These are phyloP conservation scores for Pleurotus platypus DNA, from an alignment of 768 basidiomycete genomes.

Conservation along the genomic window DNA sequence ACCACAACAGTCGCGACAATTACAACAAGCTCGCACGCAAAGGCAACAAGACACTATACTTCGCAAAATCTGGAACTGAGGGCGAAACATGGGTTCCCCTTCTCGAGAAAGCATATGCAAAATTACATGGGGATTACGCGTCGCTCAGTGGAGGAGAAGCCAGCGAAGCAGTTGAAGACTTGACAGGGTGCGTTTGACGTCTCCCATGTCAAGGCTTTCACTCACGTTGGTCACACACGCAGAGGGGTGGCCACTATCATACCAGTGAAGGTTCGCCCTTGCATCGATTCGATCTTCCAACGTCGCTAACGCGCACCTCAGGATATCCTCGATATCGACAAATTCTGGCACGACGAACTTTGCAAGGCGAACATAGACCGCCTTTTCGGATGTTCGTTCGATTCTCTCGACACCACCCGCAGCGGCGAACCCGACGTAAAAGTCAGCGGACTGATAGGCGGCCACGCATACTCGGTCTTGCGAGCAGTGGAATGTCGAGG, in stretches of 20 bases:
- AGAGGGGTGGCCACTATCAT: conserved; percentile 8
- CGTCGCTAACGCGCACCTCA: conserved; percentile 9
- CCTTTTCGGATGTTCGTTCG: conserved; percentile 46
- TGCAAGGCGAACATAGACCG: conserved; percentile 41
- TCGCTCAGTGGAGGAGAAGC: conserved; percentile 37
- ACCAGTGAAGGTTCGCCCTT: conserved; percentile 16
- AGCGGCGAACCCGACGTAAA: conserved; percentile 19
- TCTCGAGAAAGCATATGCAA: conserved; percentile 58
- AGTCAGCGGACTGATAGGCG: conserved; percentile 35
- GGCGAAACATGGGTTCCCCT: conserved; percentile 58
- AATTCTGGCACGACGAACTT: conserved; percentile 50
- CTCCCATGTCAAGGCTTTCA: not conserved
- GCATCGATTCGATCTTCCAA: not conserved
- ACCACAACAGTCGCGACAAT: conserved; percentile 45
- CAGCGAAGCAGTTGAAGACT: conserved; percentile 53
- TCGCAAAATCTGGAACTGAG: conserved; percentile 42
- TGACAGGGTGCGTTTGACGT: conserved; percentile 41
- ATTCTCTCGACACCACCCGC: conserved; percentile 24
- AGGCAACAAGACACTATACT: conserved; percentile 44
- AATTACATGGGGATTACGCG: conserved; percentile 49
- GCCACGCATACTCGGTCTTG: conserved; percentile 50
- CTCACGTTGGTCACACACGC: no score
- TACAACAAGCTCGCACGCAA: conserved; percentile 43
- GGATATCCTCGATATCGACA: conserved; percentile 47
- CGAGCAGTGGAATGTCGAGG: conserved; percentile 41